phyloP scores from a whole-genome alignment of 2,329 filamentous ascomycete genomes.

The Ustilaginoidea virens region DNA sequence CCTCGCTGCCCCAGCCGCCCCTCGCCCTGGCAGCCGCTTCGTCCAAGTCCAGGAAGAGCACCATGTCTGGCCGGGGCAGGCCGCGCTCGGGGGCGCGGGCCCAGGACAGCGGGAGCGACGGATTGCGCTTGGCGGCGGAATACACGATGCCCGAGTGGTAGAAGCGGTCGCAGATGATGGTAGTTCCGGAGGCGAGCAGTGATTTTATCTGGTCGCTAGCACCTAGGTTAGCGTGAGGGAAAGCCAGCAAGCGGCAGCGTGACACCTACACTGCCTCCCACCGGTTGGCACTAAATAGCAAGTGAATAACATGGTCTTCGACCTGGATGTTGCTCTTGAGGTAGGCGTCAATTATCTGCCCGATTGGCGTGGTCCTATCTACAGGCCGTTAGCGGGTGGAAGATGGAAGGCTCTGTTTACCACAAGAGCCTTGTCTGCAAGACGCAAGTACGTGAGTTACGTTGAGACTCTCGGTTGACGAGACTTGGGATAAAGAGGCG shows the following conservation, averaged over 20 bases:
- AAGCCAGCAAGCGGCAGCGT: background rate
- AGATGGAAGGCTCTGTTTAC: too few relatives aligned
- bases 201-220: constrained; percentile 32
- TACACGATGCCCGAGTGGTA: constrained; percentile 93
- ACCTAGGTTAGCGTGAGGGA: background rate
- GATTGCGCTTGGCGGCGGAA: constrained; percentile 71
- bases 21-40: constrained; percentile 55
- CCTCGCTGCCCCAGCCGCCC: constrained; percentile 78
- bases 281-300: constrained; percentile 80
- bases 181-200: constrained; percentile 49
- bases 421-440: background rate
- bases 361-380: constrained; percentile 76
- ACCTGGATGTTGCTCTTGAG: constrained; percentile 56
- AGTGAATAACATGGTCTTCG: constrained; percentile 79
- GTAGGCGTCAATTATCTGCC: constrained; percentile 75
- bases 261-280: constrained; percentile 54
- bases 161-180: constrained; percentile 79
- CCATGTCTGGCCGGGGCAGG: constrained; percentile 73
- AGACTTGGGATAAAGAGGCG: background rate
- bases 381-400: background rate
- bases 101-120: constrained; percentile 57
- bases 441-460: background rate
- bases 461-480: too few relatives aligned
- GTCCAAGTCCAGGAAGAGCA: constrained; percentile 73
- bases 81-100: constrained; percentile 73